phyloP scores from a whole-genome alignment of 2,329 filamentous ascomycete genomes.

The Aspergillus fumigatus region DNA sequence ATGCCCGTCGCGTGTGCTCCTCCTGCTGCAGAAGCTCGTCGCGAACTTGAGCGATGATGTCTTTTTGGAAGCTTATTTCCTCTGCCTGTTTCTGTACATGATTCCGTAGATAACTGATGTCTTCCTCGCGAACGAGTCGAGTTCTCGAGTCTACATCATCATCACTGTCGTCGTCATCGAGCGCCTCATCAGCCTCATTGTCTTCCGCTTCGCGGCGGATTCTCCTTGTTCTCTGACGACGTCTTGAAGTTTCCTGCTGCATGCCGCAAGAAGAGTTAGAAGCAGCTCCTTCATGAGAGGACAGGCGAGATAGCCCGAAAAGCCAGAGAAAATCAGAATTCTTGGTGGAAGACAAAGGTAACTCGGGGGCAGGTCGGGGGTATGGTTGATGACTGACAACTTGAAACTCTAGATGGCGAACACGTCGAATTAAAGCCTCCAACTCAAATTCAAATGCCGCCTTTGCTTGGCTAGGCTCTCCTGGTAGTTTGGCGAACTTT shows the following conservation, averaged over 20 bases:
- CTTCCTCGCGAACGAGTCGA: conserved; percentile 64
- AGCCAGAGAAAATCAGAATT: conserved; percentile 30
- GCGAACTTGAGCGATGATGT: conserved; percentile 80
- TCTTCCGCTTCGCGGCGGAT: conserved; percentile 30
- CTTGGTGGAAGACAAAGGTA: conserved; percentile 53
- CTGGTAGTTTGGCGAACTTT: conserved; percentile 66
- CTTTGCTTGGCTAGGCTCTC: conserved; percentile 71
- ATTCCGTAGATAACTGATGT: conserved; percentile 78
- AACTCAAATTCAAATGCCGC: conserved; percentile 77
- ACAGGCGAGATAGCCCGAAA: conserved; percentile 31
- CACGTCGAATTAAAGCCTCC: conserved; percentile 67
- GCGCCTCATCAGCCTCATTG: conserved; percentile 24
- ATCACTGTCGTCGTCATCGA: conserved; percentile 33
- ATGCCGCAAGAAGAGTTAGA: conserved; percentile 28
- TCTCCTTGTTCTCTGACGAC: conserved; percentile 34
- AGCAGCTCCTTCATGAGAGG: conserved; percentile 31
- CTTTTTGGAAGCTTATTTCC: conserved; percentile 79
- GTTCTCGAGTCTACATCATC: conserved; percentile 50
- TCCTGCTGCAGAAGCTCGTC: conserved; percentile 82
- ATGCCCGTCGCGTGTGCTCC: conserved; percentile 74
- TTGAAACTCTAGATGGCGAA: conserved; percentile 78
- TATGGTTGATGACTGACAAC: conserved; percentile 54
- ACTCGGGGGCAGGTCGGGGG: conserved; percentile 78
- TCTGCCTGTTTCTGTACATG: conserved; percentile 93
- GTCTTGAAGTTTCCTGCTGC: conserved; percentile 36